phyloP scores from a whole-genome alignment of 2,329 filamentous ascomycete genomes.

The Arthrobotrys conoides region DNA sequence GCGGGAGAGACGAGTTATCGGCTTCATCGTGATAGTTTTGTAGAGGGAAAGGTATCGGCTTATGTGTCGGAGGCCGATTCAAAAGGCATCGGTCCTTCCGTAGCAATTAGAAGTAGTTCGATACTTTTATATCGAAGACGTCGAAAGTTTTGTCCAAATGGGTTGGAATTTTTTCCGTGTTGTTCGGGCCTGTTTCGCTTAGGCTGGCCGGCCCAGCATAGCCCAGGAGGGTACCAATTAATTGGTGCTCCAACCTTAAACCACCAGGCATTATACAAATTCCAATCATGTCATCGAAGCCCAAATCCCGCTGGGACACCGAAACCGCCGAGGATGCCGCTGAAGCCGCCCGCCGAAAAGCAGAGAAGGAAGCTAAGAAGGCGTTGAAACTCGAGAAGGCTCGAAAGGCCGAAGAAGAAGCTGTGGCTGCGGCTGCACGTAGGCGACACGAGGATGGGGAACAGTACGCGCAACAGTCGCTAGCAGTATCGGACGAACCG shows the following conservation, averaged over 20 bases:
- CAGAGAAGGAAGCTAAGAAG: slow-evolving; percentile 77
- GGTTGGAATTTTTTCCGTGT: slow-evolving; percentile 52
- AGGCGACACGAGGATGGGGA: slow-evolving; percentile 63
- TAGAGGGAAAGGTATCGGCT: neutral
- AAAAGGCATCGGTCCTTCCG: neutral
- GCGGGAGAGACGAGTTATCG: slow-evolving; percentile 46
- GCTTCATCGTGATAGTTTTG: slow-evolving; percentile 31
- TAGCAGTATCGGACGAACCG: slow-evolving; percentile 62
- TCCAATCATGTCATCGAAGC: slow-evolving; percentile 72
- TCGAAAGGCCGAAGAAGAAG: slow-evolving; percentile 65
- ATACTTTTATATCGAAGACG: slow-evolving; percentile 15
- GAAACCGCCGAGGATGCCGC: slow-evolving; percentile 83
- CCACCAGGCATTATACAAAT: neutral
- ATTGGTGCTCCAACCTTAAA: neutral
- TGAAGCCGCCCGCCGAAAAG: slow-evolving; percentile 82
- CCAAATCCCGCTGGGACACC: slow-evolving; percentile 88
- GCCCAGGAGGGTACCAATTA: no score
- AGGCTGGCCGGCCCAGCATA: neutral
- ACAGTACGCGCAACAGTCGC: slow-evolving; percentile 64
- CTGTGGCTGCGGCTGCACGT: slow-evolving; percentile 64
- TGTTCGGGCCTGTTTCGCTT: slow-evolving; percentile 32
- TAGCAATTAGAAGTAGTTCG: no score
- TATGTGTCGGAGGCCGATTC: neutral
- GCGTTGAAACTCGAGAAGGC: slow-evolving; percentile 64
- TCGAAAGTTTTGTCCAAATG: slow-evolving; percentile 11